Evolutionary conservation across 208 protist species (phyloP).

Genomic region (Trypanosoma scelopori): DNA sequence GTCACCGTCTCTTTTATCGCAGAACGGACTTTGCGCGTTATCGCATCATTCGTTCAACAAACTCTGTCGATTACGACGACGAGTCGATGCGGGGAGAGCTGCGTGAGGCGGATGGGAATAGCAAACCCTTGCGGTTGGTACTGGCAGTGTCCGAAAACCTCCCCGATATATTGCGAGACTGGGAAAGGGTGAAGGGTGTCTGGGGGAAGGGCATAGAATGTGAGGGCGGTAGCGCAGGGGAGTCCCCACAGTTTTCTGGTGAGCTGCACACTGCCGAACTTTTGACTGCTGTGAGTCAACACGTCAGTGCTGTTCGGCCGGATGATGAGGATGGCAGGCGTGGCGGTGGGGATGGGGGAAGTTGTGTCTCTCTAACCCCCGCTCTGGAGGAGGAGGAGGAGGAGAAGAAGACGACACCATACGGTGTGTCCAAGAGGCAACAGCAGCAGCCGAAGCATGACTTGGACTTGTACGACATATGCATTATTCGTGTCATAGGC

Average conservation of each 20-base stretch:
- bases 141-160: constrained; percentile 27
- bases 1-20: constrained; percentile 25
- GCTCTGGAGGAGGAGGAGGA: too few relatives aligned
- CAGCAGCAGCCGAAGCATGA: neutral
- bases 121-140: constrained; percentile 15
- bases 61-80: constrained; percentile 37
- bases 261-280: neutral
- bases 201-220: neutral
- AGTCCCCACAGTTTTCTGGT: neutral
- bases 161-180: constrained; percentile 18
- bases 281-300: neutral
- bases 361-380: neutral
- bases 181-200: constrained; percentile 10
- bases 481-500: constrained; percentile 22
- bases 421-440: neutral
- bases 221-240: neutral
- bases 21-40: constrained; percentile 28
- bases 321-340: neutral
- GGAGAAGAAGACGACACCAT: too few relatives aligned
- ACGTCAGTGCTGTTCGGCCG: neutral
- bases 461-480: constrained; percentile 19
- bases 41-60: constrained; percentile 46
- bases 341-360: neutral
- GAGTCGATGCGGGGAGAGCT: neutral
- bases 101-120: neutral